Conservation (phyloP, 495 filamentous ascomycete species). For the Delitschia confertaspora region DNA sequence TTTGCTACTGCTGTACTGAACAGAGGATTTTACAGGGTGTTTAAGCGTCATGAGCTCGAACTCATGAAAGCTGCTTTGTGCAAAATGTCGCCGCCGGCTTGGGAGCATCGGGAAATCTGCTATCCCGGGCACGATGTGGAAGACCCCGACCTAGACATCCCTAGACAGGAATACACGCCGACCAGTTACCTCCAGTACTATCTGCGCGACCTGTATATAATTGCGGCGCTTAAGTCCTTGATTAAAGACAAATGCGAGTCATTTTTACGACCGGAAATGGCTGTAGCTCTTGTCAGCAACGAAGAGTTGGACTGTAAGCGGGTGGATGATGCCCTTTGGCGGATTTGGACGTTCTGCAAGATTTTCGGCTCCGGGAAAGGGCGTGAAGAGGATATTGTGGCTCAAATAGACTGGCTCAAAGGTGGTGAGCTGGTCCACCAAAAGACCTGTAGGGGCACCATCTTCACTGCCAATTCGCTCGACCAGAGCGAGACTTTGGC, state of each 20-base stretch:
- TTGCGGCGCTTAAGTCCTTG: slow-evolving; percentile 51
- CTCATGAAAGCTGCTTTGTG: slow-evolving; percentile 49
- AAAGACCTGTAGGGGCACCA: slow-evolving; percentile 33
- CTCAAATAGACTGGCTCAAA: slow-evolving; percentile 57
- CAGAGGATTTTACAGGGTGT: slow-evolving; percentile 51
- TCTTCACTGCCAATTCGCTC: slow-evolving; percentile 41
- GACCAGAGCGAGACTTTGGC: slow-evolving; percentile 47
- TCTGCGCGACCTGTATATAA: slow-evolving; percentile 49
- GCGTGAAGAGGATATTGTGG: slow-evolving; percentile 53
- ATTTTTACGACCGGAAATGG: slow-evolving; percentile 51
- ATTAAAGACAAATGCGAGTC: slow-evolving; percentile 51
- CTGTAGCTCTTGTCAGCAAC: slow-evolving; percentile 45
- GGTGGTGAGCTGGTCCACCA: slow-evolving; percentile 46
- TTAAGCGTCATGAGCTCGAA: slow-evolving; percentile 50
- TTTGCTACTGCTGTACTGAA: slow-evolving; percentile 49
- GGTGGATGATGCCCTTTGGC: slow-evolving; percentile 60
- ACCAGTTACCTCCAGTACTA: slow-evolving; percentile 48
- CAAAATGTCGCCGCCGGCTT: slow-evolving; percentile 53
- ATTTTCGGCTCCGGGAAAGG: slow-evolving; percentile 54
- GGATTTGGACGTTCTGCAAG: slow-evolving; percentile 62
- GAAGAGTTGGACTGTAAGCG: slow-evolving; percentile 43
- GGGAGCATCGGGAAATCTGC: slow-evolving; percentile 57
- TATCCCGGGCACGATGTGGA: slow-evolving; percentile 45
- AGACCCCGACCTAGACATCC: slow-evolving; percentile 39
- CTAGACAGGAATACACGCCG: slow-evolving; percentile 47